Percentiles rank a stretch among this genome's conserved stretches.
Conservation (phyloP, 345 rosid genomes). For the Capsella bursapastoris region DNA sequence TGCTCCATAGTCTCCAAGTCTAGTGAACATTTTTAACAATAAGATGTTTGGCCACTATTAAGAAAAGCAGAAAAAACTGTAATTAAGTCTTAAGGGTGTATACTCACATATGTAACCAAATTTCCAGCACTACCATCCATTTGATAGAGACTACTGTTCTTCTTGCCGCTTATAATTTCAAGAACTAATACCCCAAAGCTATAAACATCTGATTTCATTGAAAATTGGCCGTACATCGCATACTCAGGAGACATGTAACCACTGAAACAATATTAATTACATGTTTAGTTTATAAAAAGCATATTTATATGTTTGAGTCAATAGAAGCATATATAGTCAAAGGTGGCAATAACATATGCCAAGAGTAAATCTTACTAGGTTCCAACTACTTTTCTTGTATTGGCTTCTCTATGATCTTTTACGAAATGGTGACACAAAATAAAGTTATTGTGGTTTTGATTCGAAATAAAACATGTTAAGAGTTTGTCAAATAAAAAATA, state of each 20-base stretch:
- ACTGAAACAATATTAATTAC: conserved; percentile 20
- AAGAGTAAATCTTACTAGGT: not conserved
- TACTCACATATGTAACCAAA: conserved; percentile 46
- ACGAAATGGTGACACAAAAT: too few relatives aligned
- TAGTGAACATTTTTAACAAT: conserved; percentile 11
- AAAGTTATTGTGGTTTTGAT: too few relatives aligned
- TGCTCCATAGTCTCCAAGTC: conserved; percentile 61
- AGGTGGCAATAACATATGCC: too few relatives aligned
- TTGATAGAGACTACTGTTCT: conserved; percentile 22
- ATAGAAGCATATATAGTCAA: too few relatives aligned
- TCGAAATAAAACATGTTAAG: too few relatives aligned
- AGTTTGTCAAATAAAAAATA: too few relatives aligned
- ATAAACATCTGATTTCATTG: conserved; percentile 44
- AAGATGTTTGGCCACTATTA: not conserved
- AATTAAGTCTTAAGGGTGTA: not conserved
- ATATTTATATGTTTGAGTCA: too few relatives aligned
- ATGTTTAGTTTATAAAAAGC: too few relatives aligned
- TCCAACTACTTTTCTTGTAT: not conserved
- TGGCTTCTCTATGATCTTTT: not conserved
- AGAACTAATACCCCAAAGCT: conserved; percentile 44
- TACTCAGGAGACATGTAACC: conserved; percentile 50
- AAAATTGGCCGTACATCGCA: conserved; percentile 38
- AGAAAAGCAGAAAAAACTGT: too few relatives aligned
- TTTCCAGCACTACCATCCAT: conserved; percentile 12
- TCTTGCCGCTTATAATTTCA: conserved; percentile 44